Conservation (phyloP, 768 basidiomycete genomes). For the Sarcodon sp. region DNA sequence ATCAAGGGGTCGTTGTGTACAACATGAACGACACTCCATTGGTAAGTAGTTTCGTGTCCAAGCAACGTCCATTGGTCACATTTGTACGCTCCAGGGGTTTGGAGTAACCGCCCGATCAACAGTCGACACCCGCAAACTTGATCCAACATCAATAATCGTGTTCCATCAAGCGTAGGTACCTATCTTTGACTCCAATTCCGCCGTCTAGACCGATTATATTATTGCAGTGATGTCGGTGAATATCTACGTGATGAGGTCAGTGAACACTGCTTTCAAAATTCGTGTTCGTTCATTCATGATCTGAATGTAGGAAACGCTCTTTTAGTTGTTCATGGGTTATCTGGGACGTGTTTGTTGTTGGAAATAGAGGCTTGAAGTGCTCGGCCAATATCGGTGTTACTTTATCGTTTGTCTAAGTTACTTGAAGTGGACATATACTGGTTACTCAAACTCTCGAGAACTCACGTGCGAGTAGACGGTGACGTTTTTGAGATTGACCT, state of each 20-base stretch:
- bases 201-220: conserved; percentile 1
- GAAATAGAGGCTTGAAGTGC: no score
- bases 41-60: conserved; percentile 28
- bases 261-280: no score
- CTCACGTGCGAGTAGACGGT: no score
- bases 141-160: conserved; percentile 93
- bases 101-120: conserved; percentile 96
- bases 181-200: conserved; percentile 5
- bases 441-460: no score
- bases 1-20: conserved; percentile 95
- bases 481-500: background rate
- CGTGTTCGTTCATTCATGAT: no score
- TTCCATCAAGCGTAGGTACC: conserved; percentile 41
- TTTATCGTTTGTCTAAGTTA: no score
- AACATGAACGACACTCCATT: conserved; percentile 93
- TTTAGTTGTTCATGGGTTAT: no score
- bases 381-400: no score
- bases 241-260: conserved; percentile 91
- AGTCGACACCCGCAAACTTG: conserved; percentile 90
- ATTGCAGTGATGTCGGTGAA: conserved; percentile 85
- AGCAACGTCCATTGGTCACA: background rate
- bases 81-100: conserved; percentile 55
- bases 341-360: no score
- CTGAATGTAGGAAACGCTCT: no score
- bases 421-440: no score